A percentile compares a stretch with the other conserved stretches of the same genome.
phyloP scores from a whole-genome alignment of 192 early-diverging fungal genomes.

The Umbelopsis sp. region DNA sequence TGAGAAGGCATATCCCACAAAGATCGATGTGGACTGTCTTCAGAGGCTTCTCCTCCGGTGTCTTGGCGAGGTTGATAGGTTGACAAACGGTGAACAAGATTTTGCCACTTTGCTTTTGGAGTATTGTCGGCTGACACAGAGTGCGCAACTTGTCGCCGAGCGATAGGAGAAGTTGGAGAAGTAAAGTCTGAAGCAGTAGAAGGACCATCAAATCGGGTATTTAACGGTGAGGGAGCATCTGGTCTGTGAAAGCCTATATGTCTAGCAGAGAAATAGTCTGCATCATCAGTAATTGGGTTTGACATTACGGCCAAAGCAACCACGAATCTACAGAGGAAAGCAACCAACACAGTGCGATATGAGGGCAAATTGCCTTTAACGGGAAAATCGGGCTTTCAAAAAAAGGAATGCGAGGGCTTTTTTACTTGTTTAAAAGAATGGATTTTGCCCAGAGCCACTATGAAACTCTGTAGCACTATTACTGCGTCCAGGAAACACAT shows the following conservation, averaged over 20 bases:
- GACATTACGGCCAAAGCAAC: slow-evolving; percentile 20
- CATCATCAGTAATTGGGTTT: slow-evolving; percentile 30
- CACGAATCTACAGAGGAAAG: slow-evolving; percentile 5
- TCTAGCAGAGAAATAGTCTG: slow-evolving; percentile 20
- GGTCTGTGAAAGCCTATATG: not conserved
- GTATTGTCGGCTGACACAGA: not conserved
- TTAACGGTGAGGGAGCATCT: slow-evolving; percentile 3
- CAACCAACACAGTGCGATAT: not conserved
- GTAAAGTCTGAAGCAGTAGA: not conserved
- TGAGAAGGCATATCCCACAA: slow-evolving; percentile 5
- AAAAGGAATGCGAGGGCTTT: not conserved
- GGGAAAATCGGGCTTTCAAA: slow-evolving; percentile 15
- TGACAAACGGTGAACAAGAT: not conserved
- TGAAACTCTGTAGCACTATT: slow-evolving; percentile 14
- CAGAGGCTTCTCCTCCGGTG: not conserved
- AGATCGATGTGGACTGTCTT: slow-evolving; percentile 5
- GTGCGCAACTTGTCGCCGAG: not conserved
- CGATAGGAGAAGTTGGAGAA: not conserved
- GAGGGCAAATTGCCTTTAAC: slow-evolving; percentile 1
- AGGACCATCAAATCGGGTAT: not conserved
- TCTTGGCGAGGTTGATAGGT: not conserved
- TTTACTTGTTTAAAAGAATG: slow-evolving; percentile 7
- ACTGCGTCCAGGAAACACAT: not conserved
- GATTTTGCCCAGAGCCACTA: slow-evolving; percentile 4
- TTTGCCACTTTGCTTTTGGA: slow-evolving; percentile 19